These are phyloP conservation scores for Candida bentonensis DNA, from an alignment of 805 yeast genomes.

Conservation along the genomic window DNA sequence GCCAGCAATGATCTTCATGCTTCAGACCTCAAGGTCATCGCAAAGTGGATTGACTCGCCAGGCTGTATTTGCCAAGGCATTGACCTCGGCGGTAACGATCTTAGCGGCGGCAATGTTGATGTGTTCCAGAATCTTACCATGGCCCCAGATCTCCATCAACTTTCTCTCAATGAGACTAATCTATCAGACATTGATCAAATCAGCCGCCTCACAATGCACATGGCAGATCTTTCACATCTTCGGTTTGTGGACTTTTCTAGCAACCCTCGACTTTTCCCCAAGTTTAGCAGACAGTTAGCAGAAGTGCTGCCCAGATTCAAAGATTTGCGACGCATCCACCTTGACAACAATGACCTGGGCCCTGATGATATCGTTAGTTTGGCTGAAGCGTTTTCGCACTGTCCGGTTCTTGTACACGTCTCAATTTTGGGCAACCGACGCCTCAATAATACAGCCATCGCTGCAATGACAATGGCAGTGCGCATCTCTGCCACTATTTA, in stretches of 20 bases:
- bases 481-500: constrained; percentile 50
- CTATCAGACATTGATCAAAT: constrained; percentile 27
- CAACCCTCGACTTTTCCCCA: constrained; percentile 54
- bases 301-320: constrained; percentile 57
- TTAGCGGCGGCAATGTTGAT: constrained; percentile 9
- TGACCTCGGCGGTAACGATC: constrained; percentile 75
- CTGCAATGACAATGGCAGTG: constrained; percentile 57
- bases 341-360: constrained; percentile 53
- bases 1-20: constrained; percentile 56
- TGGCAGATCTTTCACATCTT: constrained; percentile 37
- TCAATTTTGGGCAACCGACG: constrained; percentile 50
- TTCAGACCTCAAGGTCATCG: constrained; percentile 42
- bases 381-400: constrained; percentile 56
- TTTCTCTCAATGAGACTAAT: constrained; percentile 55
- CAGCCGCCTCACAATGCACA: constrained; percentile 38
- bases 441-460: constrained; percentile 45
- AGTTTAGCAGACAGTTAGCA: constrained; percentile 40
- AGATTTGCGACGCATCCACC: constrained; percentile 47
- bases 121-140: constrained; percentile 8
- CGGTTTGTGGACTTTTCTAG: constrained; percentile 65
- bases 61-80: constrained; percentile 44
- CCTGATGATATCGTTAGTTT: constrained; percentile 42
- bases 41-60: constrained; percentile 40
- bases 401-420: constrained; percentile 51
- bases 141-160: constrained; percentile 26